These are phyloP conservation scores for Dictyostelium discoideum DNA, from an alignment of 78 protist genomes.

Conservation along the genomic window dicty_2.7 NC_007090.3:4946501-4947000, in stretches of 20 bases:
- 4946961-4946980: slow-evolving; percentile 60
- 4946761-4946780: slow-evolving; percentile 32
- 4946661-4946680: not conserved
- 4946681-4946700: not conserved
- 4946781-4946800: slow-evolving; percentile 49
- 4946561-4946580: not conserved
- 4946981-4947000: slow-evolving; percentile 25
- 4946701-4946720: not conserved
- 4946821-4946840: slow-evolving; percentile 20
- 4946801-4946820: slow-evolving; percentile 26
- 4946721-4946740: not conserved
- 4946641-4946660: not conserved
- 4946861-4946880: slow-evolving; percentile 14
- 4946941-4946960: slow-evolving; percentile 34
- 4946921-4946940: slow-evolving; percentile 68
- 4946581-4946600: not conserved
- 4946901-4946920: slow-evolving; percentile 28
- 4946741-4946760: not conserved
- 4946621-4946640: not conserved
- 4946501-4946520: no score
- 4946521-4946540: no score
- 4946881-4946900: slow-evolving; percentile 38
- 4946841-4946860: slow-evolving; percentile 35
- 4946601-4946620: not conserved
- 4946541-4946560: not conserved